These are phyloP conservation scores for Articulospora tetracladia DNA, from an alignment of 495 filamentous ascomycete species.

Conservation along the genomic window DNA sequence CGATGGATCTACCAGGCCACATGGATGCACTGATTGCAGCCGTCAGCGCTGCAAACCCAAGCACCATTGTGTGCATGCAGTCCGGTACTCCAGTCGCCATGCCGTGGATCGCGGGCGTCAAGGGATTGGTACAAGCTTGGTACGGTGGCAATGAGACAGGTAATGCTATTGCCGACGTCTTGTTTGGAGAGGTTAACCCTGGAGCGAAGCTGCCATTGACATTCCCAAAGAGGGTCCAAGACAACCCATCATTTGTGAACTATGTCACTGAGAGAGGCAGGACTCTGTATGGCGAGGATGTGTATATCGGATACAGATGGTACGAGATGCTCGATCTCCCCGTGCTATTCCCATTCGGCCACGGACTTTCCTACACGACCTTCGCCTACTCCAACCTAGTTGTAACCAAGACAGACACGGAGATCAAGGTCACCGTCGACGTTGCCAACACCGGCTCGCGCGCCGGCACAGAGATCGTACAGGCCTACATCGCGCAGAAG, in stretches of 20 bases:
- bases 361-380: slow-evolving; percentile 77
- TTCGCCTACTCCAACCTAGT: slow-evolving; percentile 62
- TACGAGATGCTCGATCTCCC: slow-evolving; percentile 63
- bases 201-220: slow-evolving; percentile 68
- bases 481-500: slow-evolving; percentile 64
- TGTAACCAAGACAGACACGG: slow-evolving; percentile 40
- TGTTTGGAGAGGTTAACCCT: slow-evolving; percentile 64
- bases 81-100: slow-evolving; percentile 55
- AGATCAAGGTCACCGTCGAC: slow-evolving; percentile 55
- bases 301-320: slow-evolving; percentile 65
- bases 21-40: slow-evolving; percentile 53
- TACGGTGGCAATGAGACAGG: slow-evolving; percentile 66
- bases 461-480: slow-evolving; percentile 70
- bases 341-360: slow-evolving; percentile 74
- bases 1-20: slow-evolving; percentile 39
- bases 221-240: slow-evolving; percentile 60
- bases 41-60: slow-evolving; percentile 51
- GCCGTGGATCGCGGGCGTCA: slow-evolving; percentile 56
- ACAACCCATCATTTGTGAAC: slow-evolving; percentile 75
- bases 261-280: slow-evolving; percentile 43
- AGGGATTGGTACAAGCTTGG: slow-evolving; percentile 38
- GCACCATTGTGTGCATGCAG: slow-evolving; percentile 61
- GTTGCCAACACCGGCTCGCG: slow-evolving; percentile 65
- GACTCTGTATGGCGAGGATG: slow-evolving; percentile 65
- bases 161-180: slow-evolving; percentile 54